phyloP scores from a whole-genome alignment of 345 rosid genomes.

The Ceriops decandra region DNA sequence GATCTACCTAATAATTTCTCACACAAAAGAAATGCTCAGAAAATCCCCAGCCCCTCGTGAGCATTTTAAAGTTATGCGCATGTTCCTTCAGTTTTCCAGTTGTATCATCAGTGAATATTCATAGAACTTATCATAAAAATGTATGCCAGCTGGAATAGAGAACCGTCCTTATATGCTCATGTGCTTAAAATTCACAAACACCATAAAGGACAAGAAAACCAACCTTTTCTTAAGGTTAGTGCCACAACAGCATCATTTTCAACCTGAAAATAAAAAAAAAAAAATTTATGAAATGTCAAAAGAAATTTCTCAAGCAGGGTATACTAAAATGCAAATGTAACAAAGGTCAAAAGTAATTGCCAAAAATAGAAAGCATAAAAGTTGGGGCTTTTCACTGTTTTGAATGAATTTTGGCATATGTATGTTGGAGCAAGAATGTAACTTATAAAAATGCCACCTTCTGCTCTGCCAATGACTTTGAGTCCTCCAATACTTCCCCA shows the following conservation, averaged over 20 bases:
- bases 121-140: background rate
- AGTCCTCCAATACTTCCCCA: conserved; percentile 65
- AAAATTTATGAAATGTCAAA: background rate
- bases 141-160: background rate
- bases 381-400: too few relatives aligned
- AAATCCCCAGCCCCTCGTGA: background rate
- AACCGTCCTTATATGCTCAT: background rate
- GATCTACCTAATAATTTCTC: too few relatives aligned
- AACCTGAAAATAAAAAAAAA: conserved; percentile 52
- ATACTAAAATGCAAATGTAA: background rate
- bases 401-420: background rate
- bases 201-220: conserved; percentile 16
- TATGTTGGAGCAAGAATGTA: background rate
- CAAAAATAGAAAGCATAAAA: too few relatives aligned
- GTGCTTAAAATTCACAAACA: background rate
- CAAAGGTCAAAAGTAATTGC: background rate
- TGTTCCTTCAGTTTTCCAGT: background rate
- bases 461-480: conserved; percentile 76
- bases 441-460: conserved; percentile 38
- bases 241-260: conserved; percentile 96
- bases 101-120: background rate
- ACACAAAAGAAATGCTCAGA: background rate
- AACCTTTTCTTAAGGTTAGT: conserved; percentile 83
- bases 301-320: background rate
- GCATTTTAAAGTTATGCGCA: background rate